Base-by-base conservation (phyloP, 208 protist genomes). In the Leishmania gerbilli region DNA sequence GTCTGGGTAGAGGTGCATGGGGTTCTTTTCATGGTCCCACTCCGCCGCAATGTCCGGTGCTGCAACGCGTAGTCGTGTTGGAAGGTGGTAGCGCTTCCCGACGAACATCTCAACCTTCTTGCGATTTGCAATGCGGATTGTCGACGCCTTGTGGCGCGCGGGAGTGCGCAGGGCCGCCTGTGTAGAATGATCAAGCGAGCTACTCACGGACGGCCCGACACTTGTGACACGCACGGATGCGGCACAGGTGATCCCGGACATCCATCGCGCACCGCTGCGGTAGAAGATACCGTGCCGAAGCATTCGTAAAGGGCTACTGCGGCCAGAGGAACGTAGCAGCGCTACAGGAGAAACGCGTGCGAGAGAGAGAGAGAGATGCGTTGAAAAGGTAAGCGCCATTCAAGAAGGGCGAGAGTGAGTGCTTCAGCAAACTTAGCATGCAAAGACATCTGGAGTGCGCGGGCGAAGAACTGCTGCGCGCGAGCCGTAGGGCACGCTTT, bases 21-120 rank as follows among this genome's bases (percentile, higher is more conserved):
- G 92, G 77, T 98, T 98, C 56, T 83, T 82, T 37, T 95, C 92
- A 79, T 96, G 88, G 80, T 97, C 88, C 94, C 95, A 98, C 87
- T 98, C 93, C n/a, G 71, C 74, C 3, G 95, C 95, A 49, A 97
- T 91, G n/a, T 96, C 92, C 47, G 95, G 94, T 42, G 93, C 93
- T 21, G 95, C 92, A 8, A 89, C 94, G n/a, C 86, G 88, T 34
- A 98, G 89, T 1, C 95, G 91, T 53, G 95, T 97, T 0, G 93
- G 94, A 8, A 95, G 84, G 80, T 96, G 90, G 82, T 95, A 98
- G 69, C 91, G 90, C 79, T 94, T 94, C 0, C 84, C 93, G 2
- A 96, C 79, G 58, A 98, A 98, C 86, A 91, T 94, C 84, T 97
- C 93, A 56, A 97, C 92, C 47, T 87, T 85, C 69, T 93, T 93